These are phyloP conservation scores for Artemisia tridentata DNA, from an alignment of 129 eudicot genomes.

Conservation along the genomic window DNA sequence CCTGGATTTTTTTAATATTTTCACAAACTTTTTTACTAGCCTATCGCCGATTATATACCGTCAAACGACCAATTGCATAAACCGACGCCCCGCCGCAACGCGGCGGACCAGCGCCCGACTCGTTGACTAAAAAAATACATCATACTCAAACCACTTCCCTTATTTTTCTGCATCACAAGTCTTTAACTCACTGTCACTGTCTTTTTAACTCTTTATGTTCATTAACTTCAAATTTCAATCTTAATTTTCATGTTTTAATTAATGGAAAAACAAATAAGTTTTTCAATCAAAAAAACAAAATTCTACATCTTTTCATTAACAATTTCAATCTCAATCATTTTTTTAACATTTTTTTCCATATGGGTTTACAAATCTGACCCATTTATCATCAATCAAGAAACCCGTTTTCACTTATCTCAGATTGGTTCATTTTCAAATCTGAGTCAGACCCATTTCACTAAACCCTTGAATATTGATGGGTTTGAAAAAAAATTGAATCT, in stretches of 20 bases:
- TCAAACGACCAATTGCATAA: too few species aligned
- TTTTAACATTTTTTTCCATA: constrained; percentile 47
- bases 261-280: constrained; percentile 74
- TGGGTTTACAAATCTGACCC: constrained; percentile 50
- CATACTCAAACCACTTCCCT: not conserved
- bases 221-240: not conserved
- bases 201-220: not conserved
- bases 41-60: too few species aligned
- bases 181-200: not conserved
- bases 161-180: not conserved
- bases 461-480: constrained; percentile 28
- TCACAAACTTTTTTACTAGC: too few species aligned
- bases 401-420: constrained; percentile 36
- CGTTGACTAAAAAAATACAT: not conserved
- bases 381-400: constrained; percentile 31
- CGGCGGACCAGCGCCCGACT: too few species aligned
- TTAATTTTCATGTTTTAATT: not conserved
- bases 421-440: constrained; percentile 17
- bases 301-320: constrained; percentile 54
- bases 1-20: too few species aligned
- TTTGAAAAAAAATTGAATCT: constrained; percentile 32
- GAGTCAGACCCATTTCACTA: constrained; percentile 37
- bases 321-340: constrained; percentile 46
- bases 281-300: constrained; percentile 58
- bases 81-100: too few species aligned